These are phyloP conservation scores for Cercophora scortea DNA, from an alignment of 495 filamentous ascomycete species.

Conservation along the genomic window DNA sequence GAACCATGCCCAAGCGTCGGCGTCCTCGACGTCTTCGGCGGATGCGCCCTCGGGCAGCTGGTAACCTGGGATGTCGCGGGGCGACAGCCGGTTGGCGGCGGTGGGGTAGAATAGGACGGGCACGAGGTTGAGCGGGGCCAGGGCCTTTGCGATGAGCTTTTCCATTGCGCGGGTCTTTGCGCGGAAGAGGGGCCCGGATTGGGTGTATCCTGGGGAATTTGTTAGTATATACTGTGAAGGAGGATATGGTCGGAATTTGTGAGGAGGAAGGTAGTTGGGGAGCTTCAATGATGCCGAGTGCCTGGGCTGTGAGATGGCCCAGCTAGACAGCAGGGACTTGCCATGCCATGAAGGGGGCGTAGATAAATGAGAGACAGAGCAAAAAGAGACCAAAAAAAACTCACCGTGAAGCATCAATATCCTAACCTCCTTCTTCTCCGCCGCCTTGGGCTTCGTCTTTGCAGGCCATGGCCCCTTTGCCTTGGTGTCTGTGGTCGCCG, in stretches of 20 bases:
- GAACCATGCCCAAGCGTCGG: conserved; percentile 82
- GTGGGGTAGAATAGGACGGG: conserved; percentile 56
- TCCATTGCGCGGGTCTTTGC: conserved; percentile 81
- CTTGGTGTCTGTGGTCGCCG: conserved; percentile 2
- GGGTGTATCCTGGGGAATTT: conserved; percentile 62
- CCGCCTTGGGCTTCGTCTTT: not conserved
- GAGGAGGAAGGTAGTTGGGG: not conserved
- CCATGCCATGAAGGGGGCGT: too few relatives aligned
- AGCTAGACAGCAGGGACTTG: too few relatives aligned
- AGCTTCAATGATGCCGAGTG: too few relatives aligned
- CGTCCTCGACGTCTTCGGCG: conserved; percentile 23
- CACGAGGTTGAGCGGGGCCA: conserved; percentile 50
- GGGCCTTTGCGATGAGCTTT: conserved; percentile 68
- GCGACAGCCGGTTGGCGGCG: conserved; percentile 50
- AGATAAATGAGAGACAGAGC: not conserved
- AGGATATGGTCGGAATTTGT: too few relatives aligned
- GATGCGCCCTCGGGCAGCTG: conserved; percentile 22
- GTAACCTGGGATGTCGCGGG: conserved; percentile 67
- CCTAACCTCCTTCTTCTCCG: conserved; percentile 33
- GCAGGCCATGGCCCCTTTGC: not conserved
- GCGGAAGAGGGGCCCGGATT: conserved; percentile 80
- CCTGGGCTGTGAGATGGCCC: too few relatives aligned
- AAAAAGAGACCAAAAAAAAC: not conserved
- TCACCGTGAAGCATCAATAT: conserved; percentile 53
- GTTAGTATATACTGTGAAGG: not conserved